phyloP scores from a whole-genome alignment of 306 rosid genomes.

The Morella rubra region DNA sequence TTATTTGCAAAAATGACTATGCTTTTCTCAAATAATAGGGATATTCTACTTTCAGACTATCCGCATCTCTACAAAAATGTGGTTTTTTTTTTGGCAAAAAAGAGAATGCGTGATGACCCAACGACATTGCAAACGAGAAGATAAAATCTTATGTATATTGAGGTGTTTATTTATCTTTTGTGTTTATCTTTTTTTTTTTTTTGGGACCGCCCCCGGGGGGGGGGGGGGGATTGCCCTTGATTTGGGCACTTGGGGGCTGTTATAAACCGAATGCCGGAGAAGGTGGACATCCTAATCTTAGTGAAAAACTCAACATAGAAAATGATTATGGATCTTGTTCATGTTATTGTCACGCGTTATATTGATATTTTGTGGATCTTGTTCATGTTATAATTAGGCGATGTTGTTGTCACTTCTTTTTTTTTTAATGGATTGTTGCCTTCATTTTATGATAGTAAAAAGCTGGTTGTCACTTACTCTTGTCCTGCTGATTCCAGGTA shows the following conservation, averaged over 20 bases:
- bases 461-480: conserved; percentile 5
- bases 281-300: background rate
- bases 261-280: background rate
- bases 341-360: background rate
- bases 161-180: background rate
- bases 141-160: background rate
- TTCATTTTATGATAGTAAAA: background rate
- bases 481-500: conserved; percentile 37
- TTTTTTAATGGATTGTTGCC: too few relatives aligned
- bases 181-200: too few relatives aligned
- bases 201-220: too few relatives aligned
- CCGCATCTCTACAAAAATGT: background rate
- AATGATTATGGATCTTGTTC: background rate
- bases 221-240: background rate
- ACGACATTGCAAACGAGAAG: background rate
- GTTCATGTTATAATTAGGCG: background rate
- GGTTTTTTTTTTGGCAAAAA: too few relatives aligned
- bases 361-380: background rate
- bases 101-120: background rate
- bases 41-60: background rate
- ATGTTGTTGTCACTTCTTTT: background rate
- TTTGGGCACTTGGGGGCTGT: background rate
- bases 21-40: background rate
- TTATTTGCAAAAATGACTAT: background rate
- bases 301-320: background rate